Conservation (phyloP, 2,329 filamentous ascomycete species). For the Blastomyces parvus region DNA sequence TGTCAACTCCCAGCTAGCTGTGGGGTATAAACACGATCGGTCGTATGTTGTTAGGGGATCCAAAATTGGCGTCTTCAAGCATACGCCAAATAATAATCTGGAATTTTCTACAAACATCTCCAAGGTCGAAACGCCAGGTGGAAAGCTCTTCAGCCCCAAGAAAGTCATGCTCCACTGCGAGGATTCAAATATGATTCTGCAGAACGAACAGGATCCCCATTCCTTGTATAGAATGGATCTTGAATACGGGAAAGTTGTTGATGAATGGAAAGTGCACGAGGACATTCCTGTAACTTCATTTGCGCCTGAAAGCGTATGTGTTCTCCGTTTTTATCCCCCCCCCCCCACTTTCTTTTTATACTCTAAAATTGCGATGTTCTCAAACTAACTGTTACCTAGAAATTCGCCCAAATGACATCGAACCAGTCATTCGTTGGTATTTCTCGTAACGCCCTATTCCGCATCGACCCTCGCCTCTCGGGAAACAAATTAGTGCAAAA, state of each 20-base stretch:
- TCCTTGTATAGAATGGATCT: conserved; percentile 95
- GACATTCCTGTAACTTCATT: conserved; percentile 89
- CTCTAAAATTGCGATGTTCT: neutral
- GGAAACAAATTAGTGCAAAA: conserved; percentile 89
- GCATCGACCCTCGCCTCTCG: conserved; percentile 79
- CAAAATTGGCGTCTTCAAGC: conserved; percentile 98
- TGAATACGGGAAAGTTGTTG: conserved; percentile 93
- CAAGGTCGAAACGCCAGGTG: conserved; percentile 80
- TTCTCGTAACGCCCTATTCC: conserved; percentile 85
- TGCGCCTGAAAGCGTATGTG: conserved; percentile 67
- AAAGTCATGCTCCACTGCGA: conserved; percentile 95
- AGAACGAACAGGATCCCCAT: conserved; percentile 74
- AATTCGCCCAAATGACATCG: conserved; percentile 94
- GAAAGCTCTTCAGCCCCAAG: conserved; percentile 82
- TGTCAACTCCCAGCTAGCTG: conserved; percentile 85
- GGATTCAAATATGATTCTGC: conserved; percentile 80
- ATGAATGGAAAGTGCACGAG: conserved; percentile 97
- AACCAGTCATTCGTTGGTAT: conserved; percentile 93
- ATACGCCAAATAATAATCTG: conserved; percentile 81
- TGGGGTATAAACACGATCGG: conserved; percentile 92
- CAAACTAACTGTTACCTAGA: conserved; percentile 42
- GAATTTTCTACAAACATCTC: conserved; percentile 97
- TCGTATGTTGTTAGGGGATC: conserved; percentile 95
- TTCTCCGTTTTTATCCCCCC: neutral
- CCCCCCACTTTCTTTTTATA: neutral